Conservation (phyloP, 2,329 filamentous ascomycete species). For the Eutypa lata region DNA sequence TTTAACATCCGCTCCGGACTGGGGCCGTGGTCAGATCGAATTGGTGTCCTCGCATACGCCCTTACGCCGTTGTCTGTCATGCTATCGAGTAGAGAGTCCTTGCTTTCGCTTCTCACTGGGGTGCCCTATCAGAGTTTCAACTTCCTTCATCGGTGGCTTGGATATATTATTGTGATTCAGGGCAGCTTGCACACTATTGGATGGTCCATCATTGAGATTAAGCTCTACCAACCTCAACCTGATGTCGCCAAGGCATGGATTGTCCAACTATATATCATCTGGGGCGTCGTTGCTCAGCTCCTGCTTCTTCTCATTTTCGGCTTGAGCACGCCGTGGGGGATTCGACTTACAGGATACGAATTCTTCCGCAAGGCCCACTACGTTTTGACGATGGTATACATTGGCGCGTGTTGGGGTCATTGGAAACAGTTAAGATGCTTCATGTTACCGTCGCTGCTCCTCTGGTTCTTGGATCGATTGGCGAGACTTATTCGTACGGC, state of each 20-base stretch:
- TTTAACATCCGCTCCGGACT: constrained; percentile 64
- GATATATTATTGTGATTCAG: constrained; percentile 69
- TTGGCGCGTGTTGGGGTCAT: constrained; percentile 73
- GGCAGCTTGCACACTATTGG: constrained; percentile 65
- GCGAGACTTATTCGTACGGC: constrained; percentile 56
- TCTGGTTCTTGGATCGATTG: constrained; percentile 64
- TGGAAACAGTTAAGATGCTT: constrained; percentile 68
- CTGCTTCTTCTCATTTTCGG: constrained; percentile 60
- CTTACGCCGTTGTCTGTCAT: constrained; percentile 69
- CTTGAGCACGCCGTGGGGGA: constrained; percentile 56
- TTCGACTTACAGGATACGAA: constrained; percentile 69
- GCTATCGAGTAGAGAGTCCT: constrained; percentile 65
- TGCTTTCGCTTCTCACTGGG: constrained; percentile 67
- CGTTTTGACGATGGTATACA: constrained; percentile 68
- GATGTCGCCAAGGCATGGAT: constrained; percentile 54
- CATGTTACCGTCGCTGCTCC: constrained; percentile 61
- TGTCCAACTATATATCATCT: constrained; percentile 65
- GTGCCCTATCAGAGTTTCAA: constrained; percentile 75
- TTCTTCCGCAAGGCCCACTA: constrained; percentile 75
- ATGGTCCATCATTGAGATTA: constrained; percentile 65
- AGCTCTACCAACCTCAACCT: constrained; percentile 71
- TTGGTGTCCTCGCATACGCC: constrained; percentile 70
- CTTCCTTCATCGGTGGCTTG: constrained; percentile 74
- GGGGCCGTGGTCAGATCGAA: constrained; percentile 65
- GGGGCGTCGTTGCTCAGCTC: constrained; percentile 67